A percentile compares a stretch with the other conserved stretches of the same genome.
Conservation (phyloP, 208 protist genomes). For the Leishmania major region DNA sequence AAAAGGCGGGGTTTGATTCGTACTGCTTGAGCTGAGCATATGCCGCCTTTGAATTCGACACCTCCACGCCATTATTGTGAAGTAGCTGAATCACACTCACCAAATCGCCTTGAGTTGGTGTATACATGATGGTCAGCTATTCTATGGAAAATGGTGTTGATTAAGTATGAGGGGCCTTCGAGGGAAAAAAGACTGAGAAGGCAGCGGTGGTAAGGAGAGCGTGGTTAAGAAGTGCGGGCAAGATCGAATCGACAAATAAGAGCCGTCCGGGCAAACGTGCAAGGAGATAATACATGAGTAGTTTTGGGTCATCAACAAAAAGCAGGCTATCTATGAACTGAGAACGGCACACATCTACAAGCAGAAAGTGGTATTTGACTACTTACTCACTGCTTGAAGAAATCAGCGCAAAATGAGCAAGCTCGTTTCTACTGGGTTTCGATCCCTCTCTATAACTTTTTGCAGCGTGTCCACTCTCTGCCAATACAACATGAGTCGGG, state of each 20-base stretch:
- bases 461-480: neutral
- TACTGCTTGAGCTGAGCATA: slow-evolving; percentile 83
- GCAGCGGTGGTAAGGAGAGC: neutral
- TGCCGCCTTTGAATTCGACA: slow-evolving; percentile 80
- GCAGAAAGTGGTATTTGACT: neutral
- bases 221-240: neutral
- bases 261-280: neutral
- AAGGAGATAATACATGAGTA: neutral
- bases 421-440: neutral
- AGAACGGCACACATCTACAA: neutral
- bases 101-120: slow-evolving; percentile 59
- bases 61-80: slow-evolving; percentile 82
- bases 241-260: neutral
- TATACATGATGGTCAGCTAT: slow-evolving; percentile 30
- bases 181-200: slow-evolving; percentile 1
- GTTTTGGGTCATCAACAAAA: neutral
- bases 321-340: neutral
- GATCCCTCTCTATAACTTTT: neutral
- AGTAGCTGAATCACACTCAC: slow-evolving; percentile 74
- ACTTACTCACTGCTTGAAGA: neutral
- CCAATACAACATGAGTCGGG: neutral
- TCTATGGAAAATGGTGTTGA: neutral
- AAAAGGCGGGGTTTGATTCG: slow-evolving; percentile 82
- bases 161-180: neutral
- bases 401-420: neutral